Evolutionary conservation across 176 grass and related monocot genomes (phyloP), one percentile per base, ranked within the genome.

Genomic region (Olyra latifolia): DNA sequence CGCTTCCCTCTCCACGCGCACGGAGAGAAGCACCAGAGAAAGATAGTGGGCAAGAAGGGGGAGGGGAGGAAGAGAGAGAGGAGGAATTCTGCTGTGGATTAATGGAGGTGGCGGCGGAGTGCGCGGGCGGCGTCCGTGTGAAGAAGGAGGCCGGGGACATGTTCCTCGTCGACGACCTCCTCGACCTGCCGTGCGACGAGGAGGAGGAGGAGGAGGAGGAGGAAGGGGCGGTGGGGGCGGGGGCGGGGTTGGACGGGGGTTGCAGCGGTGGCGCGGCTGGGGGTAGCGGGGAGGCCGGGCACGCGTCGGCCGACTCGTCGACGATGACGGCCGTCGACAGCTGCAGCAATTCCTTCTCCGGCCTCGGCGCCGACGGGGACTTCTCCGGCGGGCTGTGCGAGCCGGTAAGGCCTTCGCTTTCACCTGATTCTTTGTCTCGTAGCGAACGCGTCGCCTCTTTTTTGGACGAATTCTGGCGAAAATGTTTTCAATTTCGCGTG

Each of bases 261-360:
- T 68, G 68, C 8, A 65, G 43, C 42, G 62, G 73, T 6, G 82
- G 71, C 2, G 79, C 24, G 3, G 75, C 20, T 3, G 71, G 56
- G 0, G 39, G 13, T 10, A 87, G 19, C 39, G 78, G 16, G 7
- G 66, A 29, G 16, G 71, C 56, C 6, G 76, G 16, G 6, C 85
- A 87, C 80, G 81, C 82, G 20, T 95, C 95, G 25, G 85, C 53
- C 14, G 90, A 95, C 25, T 93, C 88, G 19, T 99, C 96, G 19
- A 95, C 92, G 23, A 86, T 95, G 53, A 95, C 88, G 20, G 92
- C 75, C 10, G 81, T 94, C 16, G 96, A 95, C 68, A 99, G 96
- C 86, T 89, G 88, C 83, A 95, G 83, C 88, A 93, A 91, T 76
- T 98, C 95, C 61, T 73, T 93, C 71, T 99, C 96, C 38, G 84